Evolutionary conservation across 2,329 filamentous ascomycete species (phyloP).

Genomic region (Alternaria rosae): DNA sequence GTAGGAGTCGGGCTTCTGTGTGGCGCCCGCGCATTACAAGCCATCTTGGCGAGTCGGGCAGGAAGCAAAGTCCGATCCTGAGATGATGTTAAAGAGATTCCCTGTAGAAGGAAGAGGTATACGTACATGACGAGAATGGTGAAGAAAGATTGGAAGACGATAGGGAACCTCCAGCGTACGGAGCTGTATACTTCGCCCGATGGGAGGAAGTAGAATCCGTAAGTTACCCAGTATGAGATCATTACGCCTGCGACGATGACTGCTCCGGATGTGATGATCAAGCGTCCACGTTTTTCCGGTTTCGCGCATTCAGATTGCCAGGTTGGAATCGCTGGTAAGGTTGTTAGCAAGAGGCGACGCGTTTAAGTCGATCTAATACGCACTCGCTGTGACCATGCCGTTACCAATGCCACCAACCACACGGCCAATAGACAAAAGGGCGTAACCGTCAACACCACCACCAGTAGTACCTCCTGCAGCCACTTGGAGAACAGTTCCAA

Average conservation of each 20-base stretch:
- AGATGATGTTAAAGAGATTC: not conserved
- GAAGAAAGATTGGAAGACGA: slow-evolving; percentile 16
- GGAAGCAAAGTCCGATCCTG: slow-evolving; percentile 18
- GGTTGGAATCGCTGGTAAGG: slow-evolving; percentile 9
- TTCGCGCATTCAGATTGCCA: slow-evolving; percentile 37
- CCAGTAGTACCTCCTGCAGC: slow-evolving; percentile 8
- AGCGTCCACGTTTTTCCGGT: slow-evolving; percentile 42
- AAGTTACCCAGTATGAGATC: slow-evolving; percentile 47
- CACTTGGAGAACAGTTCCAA: slow-evolving; percentile 66
- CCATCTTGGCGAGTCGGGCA: slow-evolving; percentile 52
- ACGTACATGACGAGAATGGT: slow-evolving; percentile 15
- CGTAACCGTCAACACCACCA: slow-evolving; percentile 65
- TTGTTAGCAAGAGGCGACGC: slow-evolving; percentile 19
- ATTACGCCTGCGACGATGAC: slow-evolving; percentile 48
- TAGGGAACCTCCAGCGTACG: slow-evolving; percentile 48
- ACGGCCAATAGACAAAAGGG: slow-evolving; percentile 45
- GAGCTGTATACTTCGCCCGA: slow-evolving; percentile 6
- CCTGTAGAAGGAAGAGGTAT: too few species aligned
- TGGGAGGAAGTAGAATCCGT: slow-evolving; percentile 37
- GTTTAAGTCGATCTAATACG: slow-evolving; percentile 17
- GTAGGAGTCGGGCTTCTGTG: slow-evolving; percentile 40
- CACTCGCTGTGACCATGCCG: slow-evolving; percentile 59
- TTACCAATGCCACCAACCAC: slow-evolving; percentile 41
- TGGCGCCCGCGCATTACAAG: slow-evolving; percentile 58
- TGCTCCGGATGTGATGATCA: slow-evolving; percentile 50